Conservation (phyloP, 2,329 filamentous ascomycete species). For the Mycocentrospora acerina region DNA sequence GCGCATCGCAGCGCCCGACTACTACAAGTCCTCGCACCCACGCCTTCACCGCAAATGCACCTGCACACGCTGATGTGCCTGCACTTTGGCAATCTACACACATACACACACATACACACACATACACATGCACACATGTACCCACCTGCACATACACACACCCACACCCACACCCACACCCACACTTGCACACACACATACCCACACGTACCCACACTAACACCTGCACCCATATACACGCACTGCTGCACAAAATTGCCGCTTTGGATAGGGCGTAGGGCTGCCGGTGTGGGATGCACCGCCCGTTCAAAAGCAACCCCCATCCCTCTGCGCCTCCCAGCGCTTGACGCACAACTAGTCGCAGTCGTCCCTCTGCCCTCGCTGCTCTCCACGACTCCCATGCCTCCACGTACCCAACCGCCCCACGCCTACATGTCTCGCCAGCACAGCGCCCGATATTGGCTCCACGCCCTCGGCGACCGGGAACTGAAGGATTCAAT, state of each 20-base stretch:
- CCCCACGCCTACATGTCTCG: constrained; percentile 6
- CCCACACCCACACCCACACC: too few relatives aligned
- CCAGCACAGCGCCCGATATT: too few relatives aligned
- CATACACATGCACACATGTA: not conserved
- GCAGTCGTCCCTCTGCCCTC: constrained; percentile 4
- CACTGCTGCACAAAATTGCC: constrained; percentile 6
- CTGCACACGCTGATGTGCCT: not conserved
- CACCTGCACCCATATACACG: not conserved
- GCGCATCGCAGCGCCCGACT: not conserved
- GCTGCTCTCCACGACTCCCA: constrained; percentile 13
- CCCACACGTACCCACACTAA: not conserved
- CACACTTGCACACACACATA: too few relatives aligned
- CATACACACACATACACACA: not conserved
- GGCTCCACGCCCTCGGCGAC: too few relatives aligned
- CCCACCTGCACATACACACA: too few relatives aligned
- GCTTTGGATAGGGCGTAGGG: constrained; percentile 36
- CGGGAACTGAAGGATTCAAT: too few relatives aligned
- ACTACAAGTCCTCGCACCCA: too few relatives aligned
- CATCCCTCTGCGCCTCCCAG: constrained; percentile 1
- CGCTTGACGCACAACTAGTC: constrained; percentile 6
- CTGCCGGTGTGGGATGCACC: constrained; percentile 15
- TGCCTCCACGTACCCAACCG: constrained; percentile 21
- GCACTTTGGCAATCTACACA: not conserved
- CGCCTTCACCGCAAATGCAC: not conserved
- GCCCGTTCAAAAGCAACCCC: constrained; percentile 7